Conservation (phyloP, 2,329 filamentous ascomycete species). For the Cytospora piceicola region DNA sequence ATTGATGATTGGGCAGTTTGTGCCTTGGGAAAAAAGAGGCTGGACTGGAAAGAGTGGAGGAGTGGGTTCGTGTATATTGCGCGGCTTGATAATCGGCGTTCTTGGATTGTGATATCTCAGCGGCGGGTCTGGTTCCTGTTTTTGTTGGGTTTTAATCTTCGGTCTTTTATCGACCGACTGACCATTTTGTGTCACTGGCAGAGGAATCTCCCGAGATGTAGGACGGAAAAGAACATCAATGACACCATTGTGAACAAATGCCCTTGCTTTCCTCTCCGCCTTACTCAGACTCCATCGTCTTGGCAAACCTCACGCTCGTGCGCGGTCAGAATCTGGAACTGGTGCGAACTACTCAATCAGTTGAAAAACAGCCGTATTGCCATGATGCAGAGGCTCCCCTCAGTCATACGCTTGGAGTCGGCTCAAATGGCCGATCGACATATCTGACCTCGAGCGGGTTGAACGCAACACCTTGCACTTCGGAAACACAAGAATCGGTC, state of each 20-base stretch:
- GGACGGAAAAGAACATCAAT: background rate
- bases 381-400: too few relatives aligned
- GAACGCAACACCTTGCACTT: background rate
- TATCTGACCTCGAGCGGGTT: background rate
- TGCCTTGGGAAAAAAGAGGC: background rate
- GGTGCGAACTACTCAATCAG: too few relatives aligned
- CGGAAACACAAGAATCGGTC: background rate
- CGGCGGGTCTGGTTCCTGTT: conserved; percentile 4
- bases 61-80: background rate
- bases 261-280: background rate
- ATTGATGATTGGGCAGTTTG: background rate
- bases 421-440: too few relatives aligned
- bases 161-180: background rate
- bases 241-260: background rate
- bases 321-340: too few relatives aligned
- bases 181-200: background rate
- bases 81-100: background rate
- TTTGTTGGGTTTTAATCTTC: background rate
- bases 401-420: too few relatives aligned
- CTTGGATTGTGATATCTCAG: conserved; percentile 24
- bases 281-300: background rate
- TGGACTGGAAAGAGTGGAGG: background rate
- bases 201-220: background rate
- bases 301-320: background rate
- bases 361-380: too few relatives aligned